Conservation (phyloP, 2,329 filamentous ascomycete species). For the Talaromyces verruculosus region DNA sequence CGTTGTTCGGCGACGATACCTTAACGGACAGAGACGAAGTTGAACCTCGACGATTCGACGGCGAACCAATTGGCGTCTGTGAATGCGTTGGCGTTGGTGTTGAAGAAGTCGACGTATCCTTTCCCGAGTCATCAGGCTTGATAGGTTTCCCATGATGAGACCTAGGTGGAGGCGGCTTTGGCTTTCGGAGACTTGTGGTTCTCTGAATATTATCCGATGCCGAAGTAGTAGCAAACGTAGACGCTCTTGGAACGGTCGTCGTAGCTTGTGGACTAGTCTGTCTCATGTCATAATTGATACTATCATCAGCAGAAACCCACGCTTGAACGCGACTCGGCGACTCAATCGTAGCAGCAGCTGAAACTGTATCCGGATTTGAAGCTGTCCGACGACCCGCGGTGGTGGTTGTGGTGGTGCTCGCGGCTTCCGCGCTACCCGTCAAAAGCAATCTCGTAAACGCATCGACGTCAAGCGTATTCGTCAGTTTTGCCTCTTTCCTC, state of each 20-base stretch:
- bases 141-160: conserved; percentile 78
- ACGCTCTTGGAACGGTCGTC: conserved; percentile 19
- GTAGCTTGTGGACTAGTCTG: not conserved
- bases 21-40: conserved; percentile 59
- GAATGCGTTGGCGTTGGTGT: not conserved
- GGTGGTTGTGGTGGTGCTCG: not conserved
- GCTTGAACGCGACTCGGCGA: not conserved
- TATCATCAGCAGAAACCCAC: not conserved
- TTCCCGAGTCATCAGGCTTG: conserved; percentile 41
- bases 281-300: not conserved
- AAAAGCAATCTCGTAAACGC: conserved; percentile 74
- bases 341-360: not conserved
- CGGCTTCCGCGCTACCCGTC: conserved; percentile 62
- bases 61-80: conserved; percentile 4
- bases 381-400: not conserved
- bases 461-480: conserved; percentile 66
- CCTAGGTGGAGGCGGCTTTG: conserved; percentile 70
- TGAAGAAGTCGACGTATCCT: not conserved
- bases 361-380: conserved; percentile 13
- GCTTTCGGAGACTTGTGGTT: conserved; percentile 48
- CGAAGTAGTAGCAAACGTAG: conserved; percentile 47
- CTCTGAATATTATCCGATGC: conserved; percentile 47
- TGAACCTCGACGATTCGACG: conserved; percentile 49
- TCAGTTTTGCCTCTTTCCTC: not conserved
- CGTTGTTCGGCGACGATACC: conserved; percentile 35